Percentiles rank a stretch among this genome's conserved stretches.
Evolutionary conservation across 1,284 basidiomycete species (phyloP).

Genomic region (Xerocomus minutiporus): DNA sequence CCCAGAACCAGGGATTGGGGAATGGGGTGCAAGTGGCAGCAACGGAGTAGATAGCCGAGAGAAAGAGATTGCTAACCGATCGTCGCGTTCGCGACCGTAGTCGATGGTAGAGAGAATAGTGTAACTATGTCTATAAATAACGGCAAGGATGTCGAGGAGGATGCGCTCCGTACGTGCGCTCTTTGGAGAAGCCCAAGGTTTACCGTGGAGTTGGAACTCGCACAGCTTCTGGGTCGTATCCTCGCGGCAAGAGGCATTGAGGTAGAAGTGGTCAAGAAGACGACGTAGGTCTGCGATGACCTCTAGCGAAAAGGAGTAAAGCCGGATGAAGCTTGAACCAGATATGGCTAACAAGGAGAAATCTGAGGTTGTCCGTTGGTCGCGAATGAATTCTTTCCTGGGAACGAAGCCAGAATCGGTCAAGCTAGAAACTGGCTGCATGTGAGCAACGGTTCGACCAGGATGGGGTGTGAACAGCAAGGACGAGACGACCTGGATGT

Average conservation of each 20-base stretch:
- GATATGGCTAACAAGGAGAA: constrained; percentile 68
- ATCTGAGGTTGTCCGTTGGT: constrained; percentile 49
- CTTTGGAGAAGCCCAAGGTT: constrained; percentile 69
- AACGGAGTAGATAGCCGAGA: constrained; percentile 42
- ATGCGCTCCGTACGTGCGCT: constrained; percentile 61
- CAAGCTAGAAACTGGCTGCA: constrained; percentile 31
- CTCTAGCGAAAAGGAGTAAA: constrained; percentile 60
- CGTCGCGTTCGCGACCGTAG: constrained; percentile 72
- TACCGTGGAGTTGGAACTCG: constrained; percentile 62
- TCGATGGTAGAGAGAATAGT: constrained; percentile 64
- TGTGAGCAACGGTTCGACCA: constrained; percentile 25
- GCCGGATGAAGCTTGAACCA: constrained; percentile 54
- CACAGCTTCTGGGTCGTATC: constrained; percentile 54
- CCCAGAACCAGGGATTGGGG: constrained; percentile 34
- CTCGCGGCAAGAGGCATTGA: constrained; percentile 49
- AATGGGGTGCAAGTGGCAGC: constrained; percentile 31
- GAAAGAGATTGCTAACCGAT: constrained; percentile 65
- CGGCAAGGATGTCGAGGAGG: constrained; percentile 58
- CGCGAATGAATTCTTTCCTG: constrained; percentile 64
- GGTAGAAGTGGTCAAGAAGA: constrained; percentile 47
- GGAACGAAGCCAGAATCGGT: constrained; percentile 52
- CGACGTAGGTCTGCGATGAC: constrained; percentile 50
- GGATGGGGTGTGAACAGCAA: constrained; percentile 24
- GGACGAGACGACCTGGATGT: constrained; percentile 22
- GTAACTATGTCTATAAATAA: constrained; percentile 61